Evolutionary conservation across 2,329 filamentous ascomycete species (phyloP).

Genomic region (Fusarium oligoseptatum): DNA sequence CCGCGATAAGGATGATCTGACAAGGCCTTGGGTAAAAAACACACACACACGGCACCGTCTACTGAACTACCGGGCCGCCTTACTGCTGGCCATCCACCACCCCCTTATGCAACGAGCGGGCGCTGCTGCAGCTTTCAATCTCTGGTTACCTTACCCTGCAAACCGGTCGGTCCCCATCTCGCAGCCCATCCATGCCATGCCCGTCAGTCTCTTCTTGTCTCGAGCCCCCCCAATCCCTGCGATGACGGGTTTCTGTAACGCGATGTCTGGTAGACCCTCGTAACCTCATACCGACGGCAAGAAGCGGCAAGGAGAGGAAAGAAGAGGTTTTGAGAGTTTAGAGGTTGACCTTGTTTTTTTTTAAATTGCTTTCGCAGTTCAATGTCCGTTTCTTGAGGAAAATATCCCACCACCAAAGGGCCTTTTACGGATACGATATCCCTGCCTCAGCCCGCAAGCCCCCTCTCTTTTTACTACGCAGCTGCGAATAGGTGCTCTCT

Average conservation of each 20-base stretch:
- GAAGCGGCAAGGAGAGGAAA: conserved; percentile 42
- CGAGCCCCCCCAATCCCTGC: conserved; percentile 5
- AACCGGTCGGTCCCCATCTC: conserved; percentile 16
- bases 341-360: conserved; percentile 4
- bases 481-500: not conserved
- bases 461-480: not conserved
- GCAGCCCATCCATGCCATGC: conserved; percentile 7
- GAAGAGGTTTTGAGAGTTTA: conserved; percentile 15
- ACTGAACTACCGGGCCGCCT: conserved; percentile 41
- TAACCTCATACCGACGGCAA: conserved; percentile 31
- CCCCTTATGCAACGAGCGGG: not conserved
- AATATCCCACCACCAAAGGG: conserved; percentile 16
- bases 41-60: conserved; percentile 2
- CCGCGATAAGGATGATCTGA: conserved; percentile 49
- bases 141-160: conserved; percentile 45
- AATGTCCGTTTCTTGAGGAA: conserved; percentile 1
- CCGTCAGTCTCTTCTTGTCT: not conserved
- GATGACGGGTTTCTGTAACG: conserved; percentile 17
- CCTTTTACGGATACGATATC: conserved; percentile 39
- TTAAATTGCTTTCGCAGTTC: conserved; percentile 1
- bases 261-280: conserved; percentile 9
- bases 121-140: conserved; percentile 31
- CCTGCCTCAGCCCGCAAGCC: conserved; percentile 13
- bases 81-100: conserved; percentile 9
- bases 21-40: conserved; percentile 21